Evolutionary conservation across 805 yeast species (phyloP).

Genomic region (Candida parachauliodes): DNA sequence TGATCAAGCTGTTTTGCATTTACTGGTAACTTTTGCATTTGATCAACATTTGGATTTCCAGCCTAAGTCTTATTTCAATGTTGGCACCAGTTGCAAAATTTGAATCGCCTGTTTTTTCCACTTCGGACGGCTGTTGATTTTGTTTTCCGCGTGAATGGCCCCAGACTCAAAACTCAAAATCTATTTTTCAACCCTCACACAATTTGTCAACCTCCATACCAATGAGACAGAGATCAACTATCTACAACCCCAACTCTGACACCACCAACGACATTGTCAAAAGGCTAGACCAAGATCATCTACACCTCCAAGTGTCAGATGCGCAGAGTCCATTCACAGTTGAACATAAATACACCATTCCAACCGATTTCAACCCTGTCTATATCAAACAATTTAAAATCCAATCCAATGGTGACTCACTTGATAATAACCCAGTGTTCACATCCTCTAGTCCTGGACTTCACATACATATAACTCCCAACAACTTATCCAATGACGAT

Average conservation of each 20-base stretch:
- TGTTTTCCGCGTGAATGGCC: no score
- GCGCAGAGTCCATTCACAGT: conserved; percentile 9
- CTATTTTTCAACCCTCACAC: no score
- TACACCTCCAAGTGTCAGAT: conserved; percentile 11
- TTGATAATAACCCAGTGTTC: conserved; percentile 20
- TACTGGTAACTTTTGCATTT: no score
- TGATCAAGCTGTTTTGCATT: no score
- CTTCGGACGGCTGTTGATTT: no score
- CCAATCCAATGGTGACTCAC: conserved; percentile 11
- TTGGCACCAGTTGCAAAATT: no score
- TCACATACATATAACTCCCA: conserved; percentile 29
- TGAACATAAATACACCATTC: conserved; percentile 17
- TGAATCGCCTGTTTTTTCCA: no score
- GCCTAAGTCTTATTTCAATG: no score
- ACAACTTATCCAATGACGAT: conserved; percentile 11
- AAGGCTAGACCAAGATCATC: conserved; percentile 11
- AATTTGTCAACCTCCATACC: no score
- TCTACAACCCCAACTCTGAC: conserved; percentile 21
- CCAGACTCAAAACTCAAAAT: no score
- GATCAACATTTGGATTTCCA: no score
- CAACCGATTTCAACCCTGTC: not conserved
- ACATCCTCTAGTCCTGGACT: conserved; percentile 17
- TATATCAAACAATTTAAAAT: conserved; percentile 20
- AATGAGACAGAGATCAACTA: conserved; percentile 30
- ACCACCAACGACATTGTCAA: conserved; percentile 23